phyloP scores from a whole-genome alignment of 2,329 filamentous ascomycete species.

The Pleomassaria siparia region DNA sequence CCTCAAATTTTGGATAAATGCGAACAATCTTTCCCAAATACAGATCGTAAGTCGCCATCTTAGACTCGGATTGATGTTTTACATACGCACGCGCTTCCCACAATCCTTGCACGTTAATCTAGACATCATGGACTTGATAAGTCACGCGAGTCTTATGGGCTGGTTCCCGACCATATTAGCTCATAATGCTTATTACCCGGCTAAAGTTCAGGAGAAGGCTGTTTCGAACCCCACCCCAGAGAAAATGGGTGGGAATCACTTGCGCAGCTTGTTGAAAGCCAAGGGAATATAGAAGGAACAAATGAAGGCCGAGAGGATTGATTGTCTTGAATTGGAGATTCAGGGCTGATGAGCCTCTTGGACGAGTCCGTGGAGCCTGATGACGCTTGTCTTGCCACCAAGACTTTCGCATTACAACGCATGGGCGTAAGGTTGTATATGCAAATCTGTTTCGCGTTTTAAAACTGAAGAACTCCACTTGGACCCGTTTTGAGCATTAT shows the following conservation, averaged over 20 bases:
- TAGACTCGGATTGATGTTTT: background rate
- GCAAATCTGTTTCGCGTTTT: background rate
- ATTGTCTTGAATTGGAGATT: conserved; percentile 17
- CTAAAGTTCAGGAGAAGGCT: conserved; percentile 28
- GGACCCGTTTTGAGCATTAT: background rate
- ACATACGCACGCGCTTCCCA: background rate
- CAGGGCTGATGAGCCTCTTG: conserved; percentile 15
- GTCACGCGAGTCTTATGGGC: conserved; percentile 12
- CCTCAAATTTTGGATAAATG: background rate
- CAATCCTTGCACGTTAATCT: conserved; percentile 1
- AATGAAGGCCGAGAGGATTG: conserved; percentile 10
- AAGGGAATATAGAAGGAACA: conserved; percentile 13
- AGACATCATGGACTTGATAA: conserved; percentile 4
- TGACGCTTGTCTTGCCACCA: conserved; percentile 1
- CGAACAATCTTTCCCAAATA: background rate
- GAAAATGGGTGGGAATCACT: background rate
- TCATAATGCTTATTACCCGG: conserved; percentile 22
- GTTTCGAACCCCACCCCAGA: conserved; percentile 10
- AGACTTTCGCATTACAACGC: background rate
- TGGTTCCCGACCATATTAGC: background rate
- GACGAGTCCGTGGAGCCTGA: conserved; percentile 12
- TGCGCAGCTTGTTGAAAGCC: background rate
- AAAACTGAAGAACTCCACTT: background rate
- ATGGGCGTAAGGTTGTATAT: background rate
- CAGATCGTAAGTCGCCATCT: background rate